Base-by-base conservation (phyloP, 1,139 yeast species). In the Yamadazyma conglobata region DNA sequence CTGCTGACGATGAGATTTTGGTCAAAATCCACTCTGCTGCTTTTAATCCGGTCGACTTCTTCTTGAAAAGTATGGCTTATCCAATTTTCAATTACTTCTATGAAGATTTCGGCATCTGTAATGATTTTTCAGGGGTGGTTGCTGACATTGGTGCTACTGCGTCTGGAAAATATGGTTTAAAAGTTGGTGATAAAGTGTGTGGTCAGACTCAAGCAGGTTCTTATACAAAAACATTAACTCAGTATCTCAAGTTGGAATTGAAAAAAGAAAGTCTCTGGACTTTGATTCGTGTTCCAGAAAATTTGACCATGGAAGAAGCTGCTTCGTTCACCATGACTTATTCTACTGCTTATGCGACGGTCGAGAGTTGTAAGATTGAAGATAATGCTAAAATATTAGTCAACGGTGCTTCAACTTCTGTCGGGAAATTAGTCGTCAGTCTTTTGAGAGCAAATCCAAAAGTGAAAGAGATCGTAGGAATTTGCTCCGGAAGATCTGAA, bases 371-470 rank as follows among this genome's bases (percentile, higher is more conserved):
- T 11, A 22, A 27, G 2, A 6, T 33, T 15, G 27, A 28, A 4
- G 15, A 25, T 23, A 7, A n/a, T 11, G 37, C 36, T 12, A 58
- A 58, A 37, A 70, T 83, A 1, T 58, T 83, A 28, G 63, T 85
- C 22, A 62, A 81, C 35, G 95, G 95, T 24, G 91, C 83, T n/a
- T 76, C 84, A 4, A 75, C 91, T 1, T 63, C 79, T n/a, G 83
- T 82, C 6, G 94, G 91, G 2, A 54, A 76, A 38, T 70, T 64
- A 56, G 68, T 72, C 3, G 63, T 77, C 17, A 87, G 80, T 47
- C 46, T 83, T 13, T 69, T 79, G 13, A 77, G 73, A 41, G 52
- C 59, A 35, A 70, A 64, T 39, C 29, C 31, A 4, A 58, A 66
- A 4, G 69, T 73, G 4, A 52, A 52, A 22, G 67, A 68, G 31